Evolutionary conservation across 2,329 filamentous ascomycete genomes (phyloP), one percentile per base, ranked within the genome.

Genomic region (Fusarium sp.): DNA sequence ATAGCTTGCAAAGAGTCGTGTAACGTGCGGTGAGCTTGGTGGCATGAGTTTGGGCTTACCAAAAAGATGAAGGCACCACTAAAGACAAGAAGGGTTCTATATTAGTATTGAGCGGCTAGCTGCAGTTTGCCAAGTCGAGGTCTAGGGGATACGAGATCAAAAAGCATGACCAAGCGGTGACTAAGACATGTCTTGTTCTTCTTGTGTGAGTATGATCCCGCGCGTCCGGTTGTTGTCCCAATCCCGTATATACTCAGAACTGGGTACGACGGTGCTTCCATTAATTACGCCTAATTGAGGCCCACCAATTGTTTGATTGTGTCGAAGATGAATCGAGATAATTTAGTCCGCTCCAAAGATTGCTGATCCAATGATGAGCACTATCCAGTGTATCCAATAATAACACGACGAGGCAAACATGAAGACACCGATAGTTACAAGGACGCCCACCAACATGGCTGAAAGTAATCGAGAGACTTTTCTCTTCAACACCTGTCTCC

Each of bases 351-450:
- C 81, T 58, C 89, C 91, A 79, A 94, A 94, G 42, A 94, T 81
- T 40, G 78, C 84, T 27, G 88, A 91, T 20, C 90, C 91, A 78
- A 94, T 89, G 68, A 93, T 90, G 25, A 91, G 90, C 43, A 89
- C 84, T 63, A 92, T 91, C 89, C 89, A 95, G 78, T 93, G 90
- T 47, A 97, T 86, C 70, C 79, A 85, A 4, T 89, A 78, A 76
- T 90, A 94, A 15, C 91, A 91, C 6, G 92, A 94, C 91, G 93
- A 97, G 11, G 88, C 93, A 79, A 97, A 97, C 80, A 92, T 91
- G 78, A 97, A 97, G 17, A 98, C 80, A 9, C 93, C 92, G 56
- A 91, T 82, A 7, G 94, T 92, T 31, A 96, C 92, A 11, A 97
- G 79, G 42, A 93, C 79, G 1, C 89, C 89, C n/a, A 94, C 95